A percentile compares a stretch with the other conserved stretches of the same genome.
Evolutionary conservation across 345 rosid species (phyloP).

Genomic region (Excoecaria agallocha): DNA sequence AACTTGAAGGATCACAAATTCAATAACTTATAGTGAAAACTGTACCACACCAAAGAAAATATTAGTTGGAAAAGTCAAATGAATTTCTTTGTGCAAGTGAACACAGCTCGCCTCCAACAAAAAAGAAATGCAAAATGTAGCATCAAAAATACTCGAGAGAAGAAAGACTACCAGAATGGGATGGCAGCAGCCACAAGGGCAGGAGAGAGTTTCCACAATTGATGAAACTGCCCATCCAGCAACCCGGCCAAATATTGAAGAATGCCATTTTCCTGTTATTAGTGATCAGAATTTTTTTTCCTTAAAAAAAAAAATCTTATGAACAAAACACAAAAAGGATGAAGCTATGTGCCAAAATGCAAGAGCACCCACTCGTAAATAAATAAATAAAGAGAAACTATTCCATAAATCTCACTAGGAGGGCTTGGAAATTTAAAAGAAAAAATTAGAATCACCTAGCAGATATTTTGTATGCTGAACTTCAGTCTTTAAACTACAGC

Average conservation of each 20-base stretch:
- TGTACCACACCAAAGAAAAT: neutral
- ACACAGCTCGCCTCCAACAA: neutral
- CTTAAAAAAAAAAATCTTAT: neutral
- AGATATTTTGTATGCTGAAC: too few species aligned
- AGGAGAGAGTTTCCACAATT: slow-evolving; percentile 60
- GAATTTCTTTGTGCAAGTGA: neutral
- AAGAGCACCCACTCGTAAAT: slow-evolving; percentile 1
- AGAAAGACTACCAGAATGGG: slow-evolving; percentile 55
- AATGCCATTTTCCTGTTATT: slow-evolving; percentile 51
- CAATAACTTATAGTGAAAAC: neutral
- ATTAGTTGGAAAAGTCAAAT: neutral
- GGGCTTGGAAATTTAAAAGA: neutral
- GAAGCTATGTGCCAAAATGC: neutral
- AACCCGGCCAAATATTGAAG: slow-evolving; percentile 50
- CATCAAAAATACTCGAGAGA: too few species aligned
- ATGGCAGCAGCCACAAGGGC: slow-evolving; percentile 60
- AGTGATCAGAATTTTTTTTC: slow-evolving; percentile 4
- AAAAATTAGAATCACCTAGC: neutral
- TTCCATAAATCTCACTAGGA: neutral
- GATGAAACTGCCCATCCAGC: slow-evolving; percentile 42
- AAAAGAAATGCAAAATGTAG: slow-evolving; percentile 1
- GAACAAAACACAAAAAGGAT: slow-evolving; percentile 11
- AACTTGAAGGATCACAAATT: neutral
- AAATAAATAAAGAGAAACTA: neutral
- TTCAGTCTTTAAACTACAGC: neutral